Evolutionary conservation across 2,329 filamentous ascomycete species (phyloP), one percentile per base, ranked within the genome.

Genomic region (Cadophora malorum): DNA sequence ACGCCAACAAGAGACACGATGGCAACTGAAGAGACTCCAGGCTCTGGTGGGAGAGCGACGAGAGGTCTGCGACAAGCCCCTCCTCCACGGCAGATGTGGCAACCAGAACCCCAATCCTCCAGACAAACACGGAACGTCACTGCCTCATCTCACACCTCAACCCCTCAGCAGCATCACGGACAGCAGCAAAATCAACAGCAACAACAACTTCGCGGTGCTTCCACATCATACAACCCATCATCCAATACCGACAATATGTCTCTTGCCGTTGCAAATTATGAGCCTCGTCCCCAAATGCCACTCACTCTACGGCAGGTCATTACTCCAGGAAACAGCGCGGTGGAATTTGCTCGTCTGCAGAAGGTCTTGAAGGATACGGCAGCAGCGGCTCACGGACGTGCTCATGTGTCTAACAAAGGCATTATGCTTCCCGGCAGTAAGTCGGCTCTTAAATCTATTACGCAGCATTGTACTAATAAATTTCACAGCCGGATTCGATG

Each of bases 1-100:
- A 88, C 87, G 21, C 86, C 87, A 9, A 80, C 80, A 25, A 84
- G 86, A 68, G 86, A 88, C 66, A 81, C 81, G 16, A 80, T 81
- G 3, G 80, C 79, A 4, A 81, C 81, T 2, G 81, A 82, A 65
- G 85, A 87, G 62, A 81, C 83, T 16, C 82, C 84, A 28, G 77
- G 82, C 10, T 86, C 86, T 4, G 83, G 84, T 49, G 83, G 84
- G 47, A 82, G 88, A 69, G 86, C 86, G 21, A 89, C 88, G 2
- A 82, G 89, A 70, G 90, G 89, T 47, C 82, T 94, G 62, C 86
- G 93, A 71, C 92, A 96, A 78, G 92, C 92, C n/a, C 93, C 93
- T 33, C 90, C 93, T 0, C 93, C 94, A 76, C 86, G 93, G 70
- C 89, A 94, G 63, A 89, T 96, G 63, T 96, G 95, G 79, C 92